Percentiles rank a stretch among this genome's conserved stretches.
Conservation (phyloP, 1,139 yeast genomes). For the Nakaseomyces kungkrabaensis region DNA sequence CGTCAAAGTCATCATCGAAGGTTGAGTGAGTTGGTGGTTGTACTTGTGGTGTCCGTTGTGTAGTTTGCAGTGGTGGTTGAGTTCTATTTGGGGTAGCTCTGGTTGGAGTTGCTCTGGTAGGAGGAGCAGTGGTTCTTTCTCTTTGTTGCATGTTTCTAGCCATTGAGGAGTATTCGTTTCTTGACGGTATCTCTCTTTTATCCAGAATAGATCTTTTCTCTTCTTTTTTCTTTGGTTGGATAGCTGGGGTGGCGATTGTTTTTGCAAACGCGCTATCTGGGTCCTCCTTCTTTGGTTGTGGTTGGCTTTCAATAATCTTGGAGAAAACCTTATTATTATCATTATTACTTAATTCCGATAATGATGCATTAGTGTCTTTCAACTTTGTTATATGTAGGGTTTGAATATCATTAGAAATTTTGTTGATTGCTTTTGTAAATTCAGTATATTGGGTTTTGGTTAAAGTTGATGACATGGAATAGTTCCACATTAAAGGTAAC, state of each 20-base stretch:
- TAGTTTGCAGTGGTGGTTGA: slow-evolving; percentile 5
- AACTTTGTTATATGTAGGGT: slow-evolving; percentile 26
- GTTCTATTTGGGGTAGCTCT: neutral
- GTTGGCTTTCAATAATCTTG: slow-evolving; percentile 19
- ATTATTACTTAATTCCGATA: slow-evolving; percentile 9
- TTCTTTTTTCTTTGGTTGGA: slow-evolving; percentile 18
- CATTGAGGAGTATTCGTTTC: neutral
- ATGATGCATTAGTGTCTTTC: slow-evolving; percentile 15
- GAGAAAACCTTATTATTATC: slow-evolving; percentile 16
- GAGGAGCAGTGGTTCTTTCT: neutral
- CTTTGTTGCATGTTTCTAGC: slow-evolving; percentile 6
- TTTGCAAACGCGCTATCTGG: slow-evolving; percentile 17
- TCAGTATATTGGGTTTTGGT: slow-evolving; percentile 34
- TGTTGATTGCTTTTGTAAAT: slow-evolving; percentile 32
- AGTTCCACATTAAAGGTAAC: slow-evolving; percentile 41
- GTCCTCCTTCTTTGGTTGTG: slow-evolving; percentile 12
- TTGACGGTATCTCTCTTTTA: slow-evolving; percentile 1
- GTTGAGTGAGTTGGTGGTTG: slow-evolving; percentile 7
- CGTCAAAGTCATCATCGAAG: slow-evolving; percentile 26
- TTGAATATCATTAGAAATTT: slow-evolving; percentile 33
- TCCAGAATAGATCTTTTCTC: neutral
- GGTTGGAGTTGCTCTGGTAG: neutral
- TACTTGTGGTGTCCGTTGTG: slow-evolving; percentile 1
- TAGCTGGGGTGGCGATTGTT: slow-evolving; percentile 17
- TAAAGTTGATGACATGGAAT: slow-evolving; percentile 39